phyloP scores from a whole-genome alignment of 2,329 filamentous ascomycete species.

The Colletotrichum coccodes region DNA sequence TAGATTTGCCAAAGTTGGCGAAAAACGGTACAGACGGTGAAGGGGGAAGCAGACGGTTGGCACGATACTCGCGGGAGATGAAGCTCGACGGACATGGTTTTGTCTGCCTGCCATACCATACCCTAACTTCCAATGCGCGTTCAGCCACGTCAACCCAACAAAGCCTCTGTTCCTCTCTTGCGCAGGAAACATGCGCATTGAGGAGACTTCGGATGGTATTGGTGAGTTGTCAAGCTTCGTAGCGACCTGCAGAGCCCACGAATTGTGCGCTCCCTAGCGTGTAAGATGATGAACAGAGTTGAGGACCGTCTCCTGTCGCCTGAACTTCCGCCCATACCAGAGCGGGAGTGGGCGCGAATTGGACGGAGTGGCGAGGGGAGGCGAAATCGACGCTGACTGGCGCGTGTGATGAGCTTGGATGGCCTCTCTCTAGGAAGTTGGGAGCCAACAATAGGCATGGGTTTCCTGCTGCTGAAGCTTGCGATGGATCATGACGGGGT shows the following conservation, averaged over 20 bases:
- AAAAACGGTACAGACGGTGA: neutral
- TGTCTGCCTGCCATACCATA: neutral
- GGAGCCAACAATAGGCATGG: neutral
- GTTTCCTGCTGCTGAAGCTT: neutral
- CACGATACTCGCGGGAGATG: neutral
- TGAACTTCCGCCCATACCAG: conserved; percentile 5
- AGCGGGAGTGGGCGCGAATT: conserved; percentile 12
- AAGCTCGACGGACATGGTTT: neutral
- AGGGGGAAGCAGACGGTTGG: neutral
- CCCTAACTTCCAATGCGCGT: neutral
- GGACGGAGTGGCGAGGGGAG: neutral
- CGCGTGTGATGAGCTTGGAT: neutral
- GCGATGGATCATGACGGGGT: conserved; percentile 4
- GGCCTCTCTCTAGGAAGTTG: neutral
- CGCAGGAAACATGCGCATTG: neutral
- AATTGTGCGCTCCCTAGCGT: neutral
- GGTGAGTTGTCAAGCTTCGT: conserved; percentile 14
- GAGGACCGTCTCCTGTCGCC: neutral
- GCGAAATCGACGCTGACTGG: neutral
- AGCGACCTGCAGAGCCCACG: neutral
- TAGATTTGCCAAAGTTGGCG: neutral
- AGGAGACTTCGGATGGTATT: conserved; percentile 1
- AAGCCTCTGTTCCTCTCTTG: neutral
- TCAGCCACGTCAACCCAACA: neutral
- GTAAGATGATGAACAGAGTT: conserved; percentile 15